A percentile compares a stretch with the other conserved stretches of the same genome.
phyloP scores from a whole-genome alignment of 768 basidiomycete species.

The Chiua virens region DNA sequence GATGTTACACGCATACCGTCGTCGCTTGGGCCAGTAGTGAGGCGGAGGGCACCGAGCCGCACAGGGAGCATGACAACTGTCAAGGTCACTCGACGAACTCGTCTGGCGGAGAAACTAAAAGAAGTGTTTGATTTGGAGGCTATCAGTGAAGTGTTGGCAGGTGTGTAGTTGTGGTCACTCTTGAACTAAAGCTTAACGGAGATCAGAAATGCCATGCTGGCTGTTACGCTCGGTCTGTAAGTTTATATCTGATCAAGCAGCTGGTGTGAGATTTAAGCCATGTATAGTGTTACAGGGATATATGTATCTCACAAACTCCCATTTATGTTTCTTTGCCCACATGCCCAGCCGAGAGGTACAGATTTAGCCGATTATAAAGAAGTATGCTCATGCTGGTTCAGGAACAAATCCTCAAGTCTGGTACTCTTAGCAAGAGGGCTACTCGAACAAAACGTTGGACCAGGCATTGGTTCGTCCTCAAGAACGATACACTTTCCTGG shows the following conservation, averaged over 20 bases:
- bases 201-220: constrained; percentile 90
- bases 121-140: constrained; percentile 84
- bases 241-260: constrained; percentile 33
- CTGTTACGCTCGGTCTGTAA: constrained; percentile 83
- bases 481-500: constrained; percentile 96
- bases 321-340: constrained; percentile 96
- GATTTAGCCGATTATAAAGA: not conserved
- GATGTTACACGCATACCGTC: not conserved
- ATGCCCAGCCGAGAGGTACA: constrained; percentile 86
- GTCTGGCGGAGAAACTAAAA: constrained; percentile 83
- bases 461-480: constrained; percentile 95
- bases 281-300: constrained; percentile 88
- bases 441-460: constrained; percentile 89
- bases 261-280: constrained; percentile 1
- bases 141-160: constrained; percentile 83
- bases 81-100: constrained; percentile 60
- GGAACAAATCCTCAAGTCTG: constrained; percentile 94
- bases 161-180: constrained; percentile 39
- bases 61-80: constrained; percentile 75
- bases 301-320: constrained; percentile 92
- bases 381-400: constrained; percentile 33
- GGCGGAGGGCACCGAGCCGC: constrained; percentile 35
- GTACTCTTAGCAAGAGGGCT: constrained; percentile 83
- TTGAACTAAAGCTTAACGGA: constrained; percentile 3
- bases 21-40: constrained; percentile 18